Conservation (phyloP, 257 asterid species). For the Eucommia ulmoides region DNA sequence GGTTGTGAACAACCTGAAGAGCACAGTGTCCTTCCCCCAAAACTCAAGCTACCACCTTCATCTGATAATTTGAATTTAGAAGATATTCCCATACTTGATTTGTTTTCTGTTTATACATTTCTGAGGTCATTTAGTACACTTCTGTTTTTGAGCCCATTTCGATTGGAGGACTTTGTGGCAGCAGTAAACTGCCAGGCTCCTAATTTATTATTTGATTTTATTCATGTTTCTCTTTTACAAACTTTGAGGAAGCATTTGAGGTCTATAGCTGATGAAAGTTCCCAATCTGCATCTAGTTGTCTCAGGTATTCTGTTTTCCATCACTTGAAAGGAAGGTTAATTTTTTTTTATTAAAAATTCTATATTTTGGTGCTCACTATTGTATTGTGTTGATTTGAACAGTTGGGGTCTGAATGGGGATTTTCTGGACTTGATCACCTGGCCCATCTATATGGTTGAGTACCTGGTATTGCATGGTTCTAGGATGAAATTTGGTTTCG, state of each 20-base stretch:
- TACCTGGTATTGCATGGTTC: constrained; percentile 64
- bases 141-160: constrained; percentile 83
- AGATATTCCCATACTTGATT: constrained; percentile 55
- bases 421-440: constrained; percentile 78
- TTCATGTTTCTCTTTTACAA: constrained; percentile 75
- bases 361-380: too few species aligned
- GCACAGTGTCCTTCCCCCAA: constrained; percentile 34
- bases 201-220: constrained; percentile 56
- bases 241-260: constrained; percentile 68
- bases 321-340: constrained; percentile 9
- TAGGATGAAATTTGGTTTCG: constrained; percentile 51
- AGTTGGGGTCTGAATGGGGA: constrained; percentile 97
- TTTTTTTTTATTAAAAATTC: too few species aligned
- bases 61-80: constrained; percentile 42
- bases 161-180: constrained; percentile 66
- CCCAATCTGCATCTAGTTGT: constrained; percentile 50
- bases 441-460: constrained; percentile 88
- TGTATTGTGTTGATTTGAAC: too few species aligned
- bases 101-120: constrained; percentile 72
- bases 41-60: constrained; percentile 65
- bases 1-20: constrained; percentile 20
- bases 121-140: constrained; percentile 87
- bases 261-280: constrained; percentile 57
- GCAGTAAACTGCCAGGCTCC: constrained; percentile 52
- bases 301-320: constrained; percentile 47